A percentile compares a stretch with the other conserved stretches of the same genome.
These are phyloP conservation scores for Phytopythium ostracodes DNA, from an alignment of 352 stramenopile species.

Conservation along the genomic window DNA sequence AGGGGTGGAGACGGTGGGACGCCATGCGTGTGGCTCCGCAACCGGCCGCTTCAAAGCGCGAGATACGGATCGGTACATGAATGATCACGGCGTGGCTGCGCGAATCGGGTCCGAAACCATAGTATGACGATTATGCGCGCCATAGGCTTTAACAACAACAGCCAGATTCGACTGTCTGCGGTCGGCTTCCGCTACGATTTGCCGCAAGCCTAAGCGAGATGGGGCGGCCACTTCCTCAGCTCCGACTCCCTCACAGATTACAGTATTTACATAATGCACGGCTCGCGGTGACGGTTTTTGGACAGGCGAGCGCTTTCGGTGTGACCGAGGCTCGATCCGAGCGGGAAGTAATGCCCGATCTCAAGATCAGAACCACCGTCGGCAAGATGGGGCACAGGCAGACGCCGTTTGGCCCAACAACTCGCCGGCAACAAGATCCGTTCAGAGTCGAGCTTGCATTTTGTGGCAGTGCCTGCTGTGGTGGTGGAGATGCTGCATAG, in stretches of 20 bases:
- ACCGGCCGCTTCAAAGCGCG: neutral
- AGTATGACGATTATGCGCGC: neutral
- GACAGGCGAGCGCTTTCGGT: neutral
- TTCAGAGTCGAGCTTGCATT: too few relatives aligned
- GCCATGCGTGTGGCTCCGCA: neutral
- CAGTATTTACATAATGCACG: neutral
- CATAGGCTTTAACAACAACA: neutral
- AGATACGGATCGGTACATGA: neutral
- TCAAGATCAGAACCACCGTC: neutral
- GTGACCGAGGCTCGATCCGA: neutral
- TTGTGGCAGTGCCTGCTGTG: too few relatives aligned
- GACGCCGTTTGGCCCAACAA: too few relatives aligned
- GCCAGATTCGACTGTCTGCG: neutral
- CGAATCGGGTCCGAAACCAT: neutral
- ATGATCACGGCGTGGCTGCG: neutral
- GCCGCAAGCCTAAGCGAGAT: neutral
- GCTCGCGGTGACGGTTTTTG: neutral
- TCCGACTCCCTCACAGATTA: neutral
- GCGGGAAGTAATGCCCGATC: neutral
- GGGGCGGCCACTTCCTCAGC: neutral
- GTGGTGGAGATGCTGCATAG: too few relatives aligned
- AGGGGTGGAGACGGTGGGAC: too few relatives aligned
- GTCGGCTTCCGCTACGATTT: neutral
- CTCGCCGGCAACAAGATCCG: too few relatives aligned
- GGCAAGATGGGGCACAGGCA: neutral